These are phyloP conservation scores for Cladophialophora carrionii DNA, from an alignment of 2,329 filamentous ascomycete species.

Conservation along the genomic window DNA sequence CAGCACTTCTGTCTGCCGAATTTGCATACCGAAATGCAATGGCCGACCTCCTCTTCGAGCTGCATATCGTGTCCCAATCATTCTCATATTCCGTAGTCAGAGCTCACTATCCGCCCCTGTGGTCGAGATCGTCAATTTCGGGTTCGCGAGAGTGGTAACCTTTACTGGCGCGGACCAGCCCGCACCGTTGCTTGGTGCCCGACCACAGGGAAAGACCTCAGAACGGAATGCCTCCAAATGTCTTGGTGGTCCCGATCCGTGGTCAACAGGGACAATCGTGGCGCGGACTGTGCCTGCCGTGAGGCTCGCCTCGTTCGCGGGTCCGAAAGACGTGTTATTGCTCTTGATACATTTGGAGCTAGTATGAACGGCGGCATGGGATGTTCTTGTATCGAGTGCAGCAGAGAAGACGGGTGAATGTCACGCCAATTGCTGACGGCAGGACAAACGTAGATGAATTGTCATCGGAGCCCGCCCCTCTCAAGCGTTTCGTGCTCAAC, in stretches of 20 bases:
- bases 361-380: background rate
- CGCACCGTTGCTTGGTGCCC: background rate
- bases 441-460: background rate
- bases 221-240: background rate
- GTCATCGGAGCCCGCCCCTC: background rate
- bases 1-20: background rate
- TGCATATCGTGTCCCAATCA: background rate
- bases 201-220: background rate
- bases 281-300: background rate
- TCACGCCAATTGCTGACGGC: background rate
- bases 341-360: background rate
- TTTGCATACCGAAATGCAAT: background rate
- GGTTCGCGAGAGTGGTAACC: background rate
- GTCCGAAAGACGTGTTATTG: background rate
- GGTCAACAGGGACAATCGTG: background rate
- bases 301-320: background rate
- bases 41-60: background rate
- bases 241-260: background rate
- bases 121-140: background rate
- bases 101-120: background rate
- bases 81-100: background rate
- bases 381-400: background rate
- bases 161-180: background rate
- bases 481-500: background rate
- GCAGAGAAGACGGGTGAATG: background rate